Percentiles rank a stretch among this genome's conserved stretches.
Evolutionary conservation across 129 eudicot species (phyloP).

Genomic region (Oenanthe sinensis): DNA sequence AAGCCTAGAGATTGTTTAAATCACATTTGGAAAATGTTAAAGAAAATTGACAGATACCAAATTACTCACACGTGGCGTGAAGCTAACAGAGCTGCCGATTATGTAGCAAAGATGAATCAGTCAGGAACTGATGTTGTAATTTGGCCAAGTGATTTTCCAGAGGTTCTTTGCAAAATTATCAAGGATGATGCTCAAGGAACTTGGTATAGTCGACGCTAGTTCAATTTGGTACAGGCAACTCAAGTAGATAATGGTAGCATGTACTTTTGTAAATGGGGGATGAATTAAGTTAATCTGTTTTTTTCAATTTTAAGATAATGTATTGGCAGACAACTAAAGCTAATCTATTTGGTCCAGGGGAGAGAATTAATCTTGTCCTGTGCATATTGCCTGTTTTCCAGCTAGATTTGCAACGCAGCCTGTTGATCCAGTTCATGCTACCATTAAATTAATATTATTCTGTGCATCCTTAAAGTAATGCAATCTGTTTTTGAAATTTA

Average conservation of each 20-base stretch:
- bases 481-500: too few species aligned
- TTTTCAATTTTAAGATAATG: too few species aligned
- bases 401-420: too few species aligned
- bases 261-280: not conserved
- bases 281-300: not conserved
- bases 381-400: too few species aligned
- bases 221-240: not conserved
- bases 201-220: conserved; percentile 7
- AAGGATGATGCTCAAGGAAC: conserved; percentile 22
- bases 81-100: conserved; percentile 28
- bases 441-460: too few species aligned
- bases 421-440: too few species aligned
- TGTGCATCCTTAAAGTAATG: too few species aligned
- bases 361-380: too few species aligned
- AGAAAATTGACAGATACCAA: conserved; percentile 15
- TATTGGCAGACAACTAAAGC: not conserved
- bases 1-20: conserved; percentile 24
- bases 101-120: conserved; percentile 21
- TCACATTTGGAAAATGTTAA: conserved; percentile 20
- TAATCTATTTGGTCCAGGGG: too few species aligned
- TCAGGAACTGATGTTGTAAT: conserved; percentile 23
- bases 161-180: conserved; percentile 16
- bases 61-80: conserved; percentile 32
- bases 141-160: conserved; percentile 24
- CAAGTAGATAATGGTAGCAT: not conserved